phyloP scores from a whole-genome alignment of 2,329 filamentous ascomycete genomes.

The Ploettnerulaceae sp. region DNA sequence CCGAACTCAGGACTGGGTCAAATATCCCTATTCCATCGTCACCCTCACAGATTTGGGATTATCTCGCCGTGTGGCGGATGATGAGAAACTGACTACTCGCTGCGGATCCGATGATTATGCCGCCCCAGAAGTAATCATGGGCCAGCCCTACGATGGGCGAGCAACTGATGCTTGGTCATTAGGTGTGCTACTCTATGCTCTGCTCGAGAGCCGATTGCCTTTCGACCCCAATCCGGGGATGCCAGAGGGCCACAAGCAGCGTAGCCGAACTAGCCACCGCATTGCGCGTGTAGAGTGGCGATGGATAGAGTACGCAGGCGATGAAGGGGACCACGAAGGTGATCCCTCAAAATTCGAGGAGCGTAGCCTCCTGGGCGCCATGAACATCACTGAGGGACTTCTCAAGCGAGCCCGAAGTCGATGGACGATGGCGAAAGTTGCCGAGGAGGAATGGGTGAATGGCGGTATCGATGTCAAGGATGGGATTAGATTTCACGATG shows the following conservation, averaged over 20 bases:
- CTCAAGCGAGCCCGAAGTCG: constrained; percentile 77
- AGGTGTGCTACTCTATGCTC: constrained; percentile 85
- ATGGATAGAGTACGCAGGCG: constrained; percentile 81
- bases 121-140: constrained; percentile 92
- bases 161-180: constrained; percentile 93
- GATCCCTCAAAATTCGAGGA: constrained; percentile 56
- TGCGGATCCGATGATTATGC: constrained; percentile 98
- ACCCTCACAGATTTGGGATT: constrained; percentile 91
- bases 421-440: constrained; percentile 70
- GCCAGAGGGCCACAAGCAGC: constrained; percentile 68
- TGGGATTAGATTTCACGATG: constrained; percentile 55
- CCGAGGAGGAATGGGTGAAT: constrained; percentile 68
- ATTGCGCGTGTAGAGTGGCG: constrained; percentile 95
- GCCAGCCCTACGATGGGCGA: constrained; percentile 88
- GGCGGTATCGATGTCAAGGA: constrained; percentile 65
- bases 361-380: constrained; percentile 66
- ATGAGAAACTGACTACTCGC: constrained; percentile 84
- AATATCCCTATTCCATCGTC: constrained; percentile 75
- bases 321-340: constrained; percentile 80
- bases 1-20: constrained; percentile 62
- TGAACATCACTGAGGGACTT: constrained; percentile 76
- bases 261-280: constrained; percentile 82
- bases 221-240: constrained; percentile 86
- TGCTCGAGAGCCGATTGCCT: constrained; percentile 87
- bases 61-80: constrained; percentile 77